A percentile compares a stretch with the other conserved stretches of the same genome.
Conservation (phyloP, 1,284 basidiomycete species). For the Microstroma glucosiphilum region DNA sequence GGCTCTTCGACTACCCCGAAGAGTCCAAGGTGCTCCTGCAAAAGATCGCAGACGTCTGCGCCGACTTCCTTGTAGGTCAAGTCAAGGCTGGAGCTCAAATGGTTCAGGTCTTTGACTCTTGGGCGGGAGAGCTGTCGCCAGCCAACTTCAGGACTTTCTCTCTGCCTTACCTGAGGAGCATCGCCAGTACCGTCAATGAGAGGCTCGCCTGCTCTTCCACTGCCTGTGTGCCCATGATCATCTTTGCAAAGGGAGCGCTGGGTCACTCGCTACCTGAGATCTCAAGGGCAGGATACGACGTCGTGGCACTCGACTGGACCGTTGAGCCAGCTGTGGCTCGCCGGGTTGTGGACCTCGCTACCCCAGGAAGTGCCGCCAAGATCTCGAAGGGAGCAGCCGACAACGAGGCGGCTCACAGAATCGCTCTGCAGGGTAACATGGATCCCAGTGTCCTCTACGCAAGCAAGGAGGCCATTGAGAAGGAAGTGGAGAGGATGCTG, state of each 20-base stretch:
- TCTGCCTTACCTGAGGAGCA: constrained; percentile 44
- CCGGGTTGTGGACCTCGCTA: constrained; percentile 34
- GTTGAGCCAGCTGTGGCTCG: constrained; percentile 45
- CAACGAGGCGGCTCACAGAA: constrained; percentile 49
- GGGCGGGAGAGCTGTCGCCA: constrained; percentile 50
- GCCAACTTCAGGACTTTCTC: constrained; percentile 46
- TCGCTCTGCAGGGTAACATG: constrained; percentile 88
- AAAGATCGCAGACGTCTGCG: constrained; percentile 44
- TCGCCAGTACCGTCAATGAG: constrained; percentile 42
- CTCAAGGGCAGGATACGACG: constrained; percentile 47
- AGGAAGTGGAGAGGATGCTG: constrained; percentile 72
- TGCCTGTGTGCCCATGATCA: constrained; percentile 42
- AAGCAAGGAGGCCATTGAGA: constrained; percentile 70
- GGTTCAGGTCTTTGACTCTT: constrained; percentile 50
- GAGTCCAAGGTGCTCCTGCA: constrained; percentile 44
- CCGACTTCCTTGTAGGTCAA: constrained; percentile 47
- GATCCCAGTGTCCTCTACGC: constrained; percentile 85
- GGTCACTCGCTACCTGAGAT: constrained; percentile 47
- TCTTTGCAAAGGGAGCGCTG: constrained; percentile 46
- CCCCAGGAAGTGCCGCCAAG: constrained; percentile 21
- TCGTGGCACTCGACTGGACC: constrained; percentile 47
- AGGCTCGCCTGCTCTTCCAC: constrained; percentile 36
- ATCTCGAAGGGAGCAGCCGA: constrained; percentile 27
- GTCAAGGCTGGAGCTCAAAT: constrained; percentile 46
- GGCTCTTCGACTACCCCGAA: constrained; percentile 48